These are phyloP conservation scores for Fusarium domesticum DNA, from an alignment of 2,329 filamentous ascomycete species.

Conservation along the genomic window DNA sequence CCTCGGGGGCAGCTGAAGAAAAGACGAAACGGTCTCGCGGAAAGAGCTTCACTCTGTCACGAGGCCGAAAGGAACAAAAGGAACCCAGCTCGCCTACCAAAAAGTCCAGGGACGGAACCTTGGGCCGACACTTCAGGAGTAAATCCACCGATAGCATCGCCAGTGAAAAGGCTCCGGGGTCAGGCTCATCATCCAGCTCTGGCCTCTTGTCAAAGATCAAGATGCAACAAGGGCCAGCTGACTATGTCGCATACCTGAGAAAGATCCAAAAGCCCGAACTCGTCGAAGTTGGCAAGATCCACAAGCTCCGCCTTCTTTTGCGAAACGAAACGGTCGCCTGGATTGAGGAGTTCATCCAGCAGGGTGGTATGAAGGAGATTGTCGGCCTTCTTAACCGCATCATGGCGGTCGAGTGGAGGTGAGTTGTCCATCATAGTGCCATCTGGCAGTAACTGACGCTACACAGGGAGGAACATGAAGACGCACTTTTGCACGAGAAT, in stretches of 20 bases:
- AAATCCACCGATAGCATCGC: conserved; percentile 71
- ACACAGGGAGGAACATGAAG: conserved; percentile 86
- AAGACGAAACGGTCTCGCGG: conserved; percentile 50
- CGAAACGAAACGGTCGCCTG: conserved; percentile 94
- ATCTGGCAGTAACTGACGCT: conserved; percentile 6
- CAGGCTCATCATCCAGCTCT: conserved; percentile 53
- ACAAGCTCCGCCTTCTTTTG: conserved; percentile 84
- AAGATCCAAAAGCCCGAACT: conserved; percentile 77
- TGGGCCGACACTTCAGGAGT: conserved; percentile 63
- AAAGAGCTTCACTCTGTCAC: conserved; percentile 72
- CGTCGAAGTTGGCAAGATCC: conserved; percentile 90
- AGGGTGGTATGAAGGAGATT: conserved; percentile 90
- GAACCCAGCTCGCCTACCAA: conserved; percentile 68
- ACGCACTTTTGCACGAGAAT: conserved; percentile 86
- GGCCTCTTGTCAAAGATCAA: conserved; percentile 66
- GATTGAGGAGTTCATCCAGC: conserved; percentile 87
- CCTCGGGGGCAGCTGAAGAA: conserved; percentile 42
- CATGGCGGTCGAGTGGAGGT: conserved; percentile 95
- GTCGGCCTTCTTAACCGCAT: conserved; percentile 84
- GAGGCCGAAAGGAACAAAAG: conserved; percentile 58
- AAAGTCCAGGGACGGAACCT: conserved; percentile 64
- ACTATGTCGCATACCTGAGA: conserved; percentile 82
- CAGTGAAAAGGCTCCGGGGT: conserved; percentile 54
- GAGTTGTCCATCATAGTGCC: conserved; percentile 33
- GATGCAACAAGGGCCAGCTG: conserved; percentile 69